Conservation (phyloP, 495 filamentous ascomycete genomes). For the Bathelium albidoporum region DNA sequence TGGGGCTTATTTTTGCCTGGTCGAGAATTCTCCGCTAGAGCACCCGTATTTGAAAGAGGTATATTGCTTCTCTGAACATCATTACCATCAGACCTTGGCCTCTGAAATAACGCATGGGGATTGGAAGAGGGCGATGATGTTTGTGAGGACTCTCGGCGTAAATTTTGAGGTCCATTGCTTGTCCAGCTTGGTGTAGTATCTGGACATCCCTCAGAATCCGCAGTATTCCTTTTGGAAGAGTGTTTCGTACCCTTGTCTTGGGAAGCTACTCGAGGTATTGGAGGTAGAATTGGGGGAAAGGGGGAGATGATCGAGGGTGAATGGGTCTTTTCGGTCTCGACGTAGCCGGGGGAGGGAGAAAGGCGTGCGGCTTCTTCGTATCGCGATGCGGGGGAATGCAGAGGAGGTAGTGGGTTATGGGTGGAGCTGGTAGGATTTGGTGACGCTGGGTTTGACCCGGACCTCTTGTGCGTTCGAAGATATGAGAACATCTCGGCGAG, state of each 20-base stretch:
- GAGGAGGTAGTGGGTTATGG: neutral
- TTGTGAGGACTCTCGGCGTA: neutral
- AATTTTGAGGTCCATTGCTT: neutral
- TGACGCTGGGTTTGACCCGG: conserved; percentile 1
- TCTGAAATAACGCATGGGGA: neutral
- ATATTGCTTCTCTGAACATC: neutral
- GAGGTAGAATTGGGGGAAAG: neutral
- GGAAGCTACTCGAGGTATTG: conserved; percentile 1
- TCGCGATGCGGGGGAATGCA: neutral
- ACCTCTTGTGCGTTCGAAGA: conserved; percentile 6
- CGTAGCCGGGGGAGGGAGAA: neutral
- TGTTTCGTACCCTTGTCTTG: neutral
- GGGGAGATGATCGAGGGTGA: neutral
- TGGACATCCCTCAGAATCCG: neutral
- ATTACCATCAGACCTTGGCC: neutral
- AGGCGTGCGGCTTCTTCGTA: neutral
- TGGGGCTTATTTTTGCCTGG: neutral
- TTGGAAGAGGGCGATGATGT: neutral
- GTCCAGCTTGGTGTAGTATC: neutral
- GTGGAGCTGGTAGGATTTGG: neutral
- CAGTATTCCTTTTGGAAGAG: neutral
- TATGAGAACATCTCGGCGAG: conserved; percentile 7
- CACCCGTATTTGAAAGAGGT: neutral
- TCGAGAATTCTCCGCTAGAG: neutral
- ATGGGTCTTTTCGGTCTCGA: neutral